Conservation (phyloP, 1,284 basidiomycete species). For the Trichosporon coremiiforme region DNA sequence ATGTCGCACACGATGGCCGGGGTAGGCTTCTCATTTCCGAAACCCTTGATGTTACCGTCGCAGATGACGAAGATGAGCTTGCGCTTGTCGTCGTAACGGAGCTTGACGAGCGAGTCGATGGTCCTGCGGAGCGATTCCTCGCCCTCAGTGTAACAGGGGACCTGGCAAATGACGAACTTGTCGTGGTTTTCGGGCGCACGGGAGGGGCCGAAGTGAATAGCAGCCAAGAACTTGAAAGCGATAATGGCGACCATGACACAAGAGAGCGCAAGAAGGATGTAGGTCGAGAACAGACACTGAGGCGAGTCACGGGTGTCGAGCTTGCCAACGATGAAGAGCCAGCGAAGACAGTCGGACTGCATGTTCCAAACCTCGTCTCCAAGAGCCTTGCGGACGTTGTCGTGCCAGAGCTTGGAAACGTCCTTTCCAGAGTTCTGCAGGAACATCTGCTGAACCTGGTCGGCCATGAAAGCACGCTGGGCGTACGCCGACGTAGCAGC, state of each 20-base stretch:
- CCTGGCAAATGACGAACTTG: constrained; percentile 98
- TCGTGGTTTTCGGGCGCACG: constrained; percentile 88
- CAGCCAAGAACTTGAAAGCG: constrained; percentile 97
- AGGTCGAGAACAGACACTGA: constrained; percentile 87
- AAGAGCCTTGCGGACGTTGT: constrained; percentile 54
- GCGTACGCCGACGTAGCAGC: constrained; percentile 48
- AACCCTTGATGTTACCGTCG: constrained; percentile 98
- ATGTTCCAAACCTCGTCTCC: constrained; percentile 68
- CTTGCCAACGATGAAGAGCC: constrained; percentile 88
- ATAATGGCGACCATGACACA: constrained; percentile 93
- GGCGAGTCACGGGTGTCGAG: constrained; percentile 89
- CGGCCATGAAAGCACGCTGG: constrained; percentile 73
- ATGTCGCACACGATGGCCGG: constrained; percentile 95
- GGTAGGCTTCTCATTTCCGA: constrained; percentile 87
- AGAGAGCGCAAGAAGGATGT: constrained; percentile 87
- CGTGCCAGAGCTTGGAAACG: constrained; percentile 76
- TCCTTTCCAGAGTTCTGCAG: constrained; percentile 77
- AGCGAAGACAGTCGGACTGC: constrained; percentile 86
- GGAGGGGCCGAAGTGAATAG: constrained; percentile 79
- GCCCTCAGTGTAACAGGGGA: constrained; percentile 97
- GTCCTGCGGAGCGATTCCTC: constrained; percentile 82
- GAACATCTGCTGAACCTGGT: constrained; percentile 76
- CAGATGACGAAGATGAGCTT: constrained; percentile 94
- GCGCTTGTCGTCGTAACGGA: constrained; percentile 98
- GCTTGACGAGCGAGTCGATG: constrained; percentile 88